Evolutionary conservation across 2,329 filamentous ascomycete genomes (phyloP), one percentile per base, ranked within the genome.

Genomic region (Sclerotinia spermophila): DNA sequence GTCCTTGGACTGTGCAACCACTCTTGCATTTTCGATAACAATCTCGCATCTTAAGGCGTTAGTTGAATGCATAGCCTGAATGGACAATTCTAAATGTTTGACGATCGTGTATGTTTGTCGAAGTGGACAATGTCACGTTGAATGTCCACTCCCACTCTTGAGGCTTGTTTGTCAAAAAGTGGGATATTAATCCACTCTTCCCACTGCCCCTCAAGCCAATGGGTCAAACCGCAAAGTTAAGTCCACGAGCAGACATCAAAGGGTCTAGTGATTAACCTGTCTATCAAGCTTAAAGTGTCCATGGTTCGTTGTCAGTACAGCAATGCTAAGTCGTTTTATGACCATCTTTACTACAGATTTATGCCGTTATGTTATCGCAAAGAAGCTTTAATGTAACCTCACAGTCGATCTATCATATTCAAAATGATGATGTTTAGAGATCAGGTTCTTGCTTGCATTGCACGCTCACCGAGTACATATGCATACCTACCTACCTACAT

Each of bases 381-480:
- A 38, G 58, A 30, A 60, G 27, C 8, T 30, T 30, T 2, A 33
- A 38, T 35, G 33, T 58, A 38, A 58, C 55, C 55, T 21, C n/a
- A 38, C 2, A 11, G 11, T n/a, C 33, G 33, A 58, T 58, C 33
- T 58, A 53, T 38, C 55, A 35, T 35, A 7, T 58, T 38, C 48
- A 53, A n/a, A 15, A 53, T 13, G 48, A 53, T 53, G 48, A 33
- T 17, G 1, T 38, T 38, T 58, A n/a, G 21, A 35, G 55, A 38
- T 17, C 33, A 58, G 35, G 38, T 38, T 58, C 55, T 58, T 58
- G 35, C 55, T 24, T 38, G 55, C 33, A 58, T 58, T 21, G 35
- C 48, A 53, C 48, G 48, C 48, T 40, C 56, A 60, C 56, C 35
- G 56, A 60, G 56, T 60, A 60, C 24, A 59, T 35, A 48, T 62